Percentiles rank a stretch among this genome's conserved stretches.
phyloP scores from a whole-genome alignment of 305 asterid genomes.

The Fraxinus paxiana region DNA sequence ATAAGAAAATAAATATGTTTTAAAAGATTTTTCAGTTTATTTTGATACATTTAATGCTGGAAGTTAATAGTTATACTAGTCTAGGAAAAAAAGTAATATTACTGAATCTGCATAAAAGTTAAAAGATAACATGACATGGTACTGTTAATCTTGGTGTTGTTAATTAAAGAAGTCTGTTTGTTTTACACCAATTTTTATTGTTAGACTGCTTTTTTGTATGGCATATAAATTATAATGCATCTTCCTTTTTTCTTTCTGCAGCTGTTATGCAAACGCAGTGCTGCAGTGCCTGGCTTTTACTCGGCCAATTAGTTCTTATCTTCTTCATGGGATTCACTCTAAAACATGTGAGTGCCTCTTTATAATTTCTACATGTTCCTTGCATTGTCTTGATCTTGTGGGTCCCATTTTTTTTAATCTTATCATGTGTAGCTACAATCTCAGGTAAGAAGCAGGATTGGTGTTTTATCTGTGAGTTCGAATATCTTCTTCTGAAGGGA shows the following conservation, averaged over 20 bases:
- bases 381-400: constrained; percentile 7
- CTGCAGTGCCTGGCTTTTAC: constrained; percentile 59
- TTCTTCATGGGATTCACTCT: constrained; percentile 55
- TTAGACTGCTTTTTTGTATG: constrained; percentile 10
- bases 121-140: background rate
- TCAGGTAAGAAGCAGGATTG: constrained; percentile 49
- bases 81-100: background rate
- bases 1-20: background rate
- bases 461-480: constrained; percentile 58
- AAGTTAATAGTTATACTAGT: background rate
- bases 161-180: background rate
- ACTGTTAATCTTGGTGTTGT: background rate
- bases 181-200: background rate
- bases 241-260: constrained; percentile 31
- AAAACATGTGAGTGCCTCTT: constrained; percentile 43
- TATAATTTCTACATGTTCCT: background rate
- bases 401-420: background rate
- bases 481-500: constrained; percentile 40
- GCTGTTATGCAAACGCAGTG: constrained; percentile 71
- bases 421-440: constrained; percentile 5
- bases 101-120: background rate
- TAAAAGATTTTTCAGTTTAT: background rate
- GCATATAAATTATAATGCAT: constrained; percentile 3
- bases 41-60: background rate
- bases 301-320: constrained; percentile 49